Evolutionary conservation across 768 basidiomycete species (phyloP).

Genomic region (Kwoniella sp.): DNA sequence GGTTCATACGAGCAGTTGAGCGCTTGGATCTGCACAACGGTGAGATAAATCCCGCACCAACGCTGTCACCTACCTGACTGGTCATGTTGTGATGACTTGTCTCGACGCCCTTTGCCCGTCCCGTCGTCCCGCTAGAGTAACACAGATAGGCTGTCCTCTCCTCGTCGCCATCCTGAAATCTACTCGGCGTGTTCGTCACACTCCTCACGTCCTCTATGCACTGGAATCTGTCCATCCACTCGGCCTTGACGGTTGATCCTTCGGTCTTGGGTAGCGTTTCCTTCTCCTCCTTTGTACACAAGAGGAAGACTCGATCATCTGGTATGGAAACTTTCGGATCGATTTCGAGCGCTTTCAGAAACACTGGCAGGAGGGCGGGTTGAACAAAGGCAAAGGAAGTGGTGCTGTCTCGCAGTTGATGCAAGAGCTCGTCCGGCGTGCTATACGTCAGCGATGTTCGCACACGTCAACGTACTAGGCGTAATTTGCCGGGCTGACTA

Average conservation of each 20-base stretch:
- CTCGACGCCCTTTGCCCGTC: slow-evolving; percentile 48
- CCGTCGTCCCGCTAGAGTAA: slow-evolving; percentile 50
- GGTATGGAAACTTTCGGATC: slow-evolving; percentile 48
- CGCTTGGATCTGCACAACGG: slow-evolving; percentile 52
- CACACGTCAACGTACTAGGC: slow-evolving; percentile 14
- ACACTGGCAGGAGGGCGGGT: slow-evolving; percentile 60
- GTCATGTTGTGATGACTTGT: slow-evolving; percentile 60
- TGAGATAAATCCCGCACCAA: not conserved
- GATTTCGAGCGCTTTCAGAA: slow-evolving; percentile 58
- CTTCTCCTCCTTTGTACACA: slow-evolving; percentile 47
- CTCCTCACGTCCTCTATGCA: slow-evolving; percentile 28
- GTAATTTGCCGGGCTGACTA: slow-evolving; percentile 65
- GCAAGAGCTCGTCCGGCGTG: slow-evolving; percentile 63
- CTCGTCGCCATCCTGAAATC: slow-evolving; percentile 22
- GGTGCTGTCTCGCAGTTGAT: slow-evolving; percentile 66
- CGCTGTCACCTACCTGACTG: slow-evolving; percentile 49
- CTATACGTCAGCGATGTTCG: slow-evolving; percentile 51
- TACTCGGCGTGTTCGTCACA: slow-evolving; percentile 3
- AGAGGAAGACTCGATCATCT: slow-evolving; percentile 58
- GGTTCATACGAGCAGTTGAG: slow-evolving; percentile 54
- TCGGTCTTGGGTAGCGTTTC: not conserved
- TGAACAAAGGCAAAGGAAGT: slow-evolving; percentile 64
- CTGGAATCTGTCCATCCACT: slow-evolving; percentile 26
- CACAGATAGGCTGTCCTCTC: slow-evolving; percentile 45
- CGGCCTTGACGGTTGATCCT: slow-evolving; percentile 20